Percentiles rank a stretch among this genome's conserved stretches.
Conservation (phyloP, 169 alveolate species). For the Eimeria necatrix region DNA sequence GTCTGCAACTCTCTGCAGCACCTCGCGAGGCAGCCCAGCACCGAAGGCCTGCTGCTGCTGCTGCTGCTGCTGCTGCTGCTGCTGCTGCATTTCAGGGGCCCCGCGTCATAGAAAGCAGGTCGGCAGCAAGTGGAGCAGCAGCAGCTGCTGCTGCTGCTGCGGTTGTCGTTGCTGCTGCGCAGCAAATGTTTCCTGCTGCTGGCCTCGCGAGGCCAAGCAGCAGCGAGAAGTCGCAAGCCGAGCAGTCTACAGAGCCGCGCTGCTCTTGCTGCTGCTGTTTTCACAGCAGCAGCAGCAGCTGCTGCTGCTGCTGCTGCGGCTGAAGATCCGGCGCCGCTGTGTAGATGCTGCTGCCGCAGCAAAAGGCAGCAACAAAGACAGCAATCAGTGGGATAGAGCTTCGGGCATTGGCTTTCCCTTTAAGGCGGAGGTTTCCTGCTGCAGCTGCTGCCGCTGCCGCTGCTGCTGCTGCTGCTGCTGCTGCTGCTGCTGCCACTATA, state of each 20-base stretch:
- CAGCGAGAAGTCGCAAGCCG: not conserved
- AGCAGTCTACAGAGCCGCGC: not conserved
- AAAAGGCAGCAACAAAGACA: not conserved
- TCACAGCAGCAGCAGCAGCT: conserved; percentile 1
- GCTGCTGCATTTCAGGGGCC: conserved; percentile 23
- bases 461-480: conserved; percentile 48
- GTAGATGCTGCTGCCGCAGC: not conserved
- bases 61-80: conserved; percentile 25
- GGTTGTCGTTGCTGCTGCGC: not conserved
- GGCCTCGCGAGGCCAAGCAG: not conserved
- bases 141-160: conserved; percentile 14
- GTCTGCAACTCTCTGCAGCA: conserved; percentile 10
- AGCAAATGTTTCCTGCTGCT: not conserved
- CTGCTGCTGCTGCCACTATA: conserved; percentile 8
- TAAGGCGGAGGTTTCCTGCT: conserved; percentile 8
- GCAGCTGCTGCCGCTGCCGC: conserved; percentile 57
- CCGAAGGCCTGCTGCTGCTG: conserved; percentile 43
- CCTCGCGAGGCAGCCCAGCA: conserved; percentile 25
- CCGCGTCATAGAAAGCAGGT: not conserved
- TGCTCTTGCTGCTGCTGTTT: not conserved
- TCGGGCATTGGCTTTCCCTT: not conserved
- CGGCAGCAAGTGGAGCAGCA: not conserved
- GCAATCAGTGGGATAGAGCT: not conserved
- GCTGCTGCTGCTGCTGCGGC: conserved; percentile 34
- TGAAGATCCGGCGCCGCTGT: not conserved